phyloP scores from a whole-genome alignment of 2,329 filamentous ascomycete genomes.

The Botrytis cinerea region DNA sequence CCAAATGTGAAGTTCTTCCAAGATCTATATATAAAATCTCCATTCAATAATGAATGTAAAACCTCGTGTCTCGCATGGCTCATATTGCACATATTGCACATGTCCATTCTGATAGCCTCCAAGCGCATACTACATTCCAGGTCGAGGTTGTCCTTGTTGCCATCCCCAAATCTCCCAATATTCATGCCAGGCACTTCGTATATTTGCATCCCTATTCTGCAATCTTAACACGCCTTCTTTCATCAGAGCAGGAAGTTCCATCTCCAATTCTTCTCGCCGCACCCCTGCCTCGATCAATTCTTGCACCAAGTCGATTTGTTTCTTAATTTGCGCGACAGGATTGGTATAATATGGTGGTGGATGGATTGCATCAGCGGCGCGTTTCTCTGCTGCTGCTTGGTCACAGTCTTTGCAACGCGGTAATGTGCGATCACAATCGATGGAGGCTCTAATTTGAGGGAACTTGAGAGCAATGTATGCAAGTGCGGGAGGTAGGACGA shows the following conservation, averaged over 20 bases:
- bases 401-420: conserved; percentile 37
- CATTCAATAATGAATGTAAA: not conserved
- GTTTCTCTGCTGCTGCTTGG: conserved; percentile 27
- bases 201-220: conserved; percentile 25
- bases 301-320: conserved; percentile 28
- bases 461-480: conserved; percentile 28
- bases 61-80: no score
- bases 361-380: conserved; percentile 27
- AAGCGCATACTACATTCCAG: not conserved
- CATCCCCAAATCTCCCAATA: conserved; percentile 39
- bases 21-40: not conserved
- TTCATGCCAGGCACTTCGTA: conserved; percentile 31
- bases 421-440: conserved; percentile 30
- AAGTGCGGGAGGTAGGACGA: conserved; percentile 32
- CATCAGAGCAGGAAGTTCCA: conserved; percentile 25
- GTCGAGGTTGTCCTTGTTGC: conserved; percentile 19
- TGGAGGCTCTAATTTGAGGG: conserved; percentile 26
- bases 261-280: conserved; percentile 28
- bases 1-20: not conserved
- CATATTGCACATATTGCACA: no score
- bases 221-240: conserved; percentile 24
- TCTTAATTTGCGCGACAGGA: conserved; percentile 28
- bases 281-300: conserved; percentile 29
- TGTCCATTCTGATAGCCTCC: not conserved
- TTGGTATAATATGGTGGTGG: conserved; percentile 27